A percentile compares a stretch with the other conserved stretches of the same genome.
phyloP scores from a whole-genome alignment of 768 basidiomycete genomes.

The Pisolithus microcarpus region DNA sequence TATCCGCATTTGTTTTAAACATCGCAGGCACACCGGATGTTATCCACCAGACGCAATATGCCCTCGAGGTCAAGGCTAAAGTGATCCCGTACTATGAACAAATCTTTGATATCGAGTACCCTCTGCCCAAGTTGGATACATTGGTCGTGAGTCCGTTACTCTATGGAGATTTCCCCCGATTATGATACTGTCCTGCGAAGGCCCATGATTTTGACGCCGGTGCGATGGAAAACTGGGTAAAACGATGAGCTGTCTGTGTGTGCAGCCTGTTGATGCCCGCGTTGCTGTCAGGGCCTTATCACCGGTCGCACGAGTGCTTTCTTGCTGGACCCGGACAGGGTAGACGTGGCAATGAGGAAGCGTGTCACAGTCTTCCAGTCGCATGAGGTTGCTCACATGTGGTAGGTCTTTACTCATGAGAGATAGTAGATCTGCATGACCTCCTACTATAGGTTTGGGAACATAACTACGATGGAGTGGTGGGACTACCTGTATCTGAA shows the following conservation, averaged over 20 bases:
- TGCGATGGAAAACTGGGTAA: constrained; percentile 89
- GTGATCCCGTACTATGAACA: constrained; percentile 88
- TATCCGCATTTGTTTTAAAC: not conserved
- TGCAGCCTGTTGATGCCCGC: constrained; percentile 2
- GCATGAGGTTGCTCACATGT: constrained; percentile 86
- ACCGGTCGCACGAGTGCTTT: constrained; percentile 81
- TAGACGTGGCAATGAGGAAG: constrained; percentile 69
- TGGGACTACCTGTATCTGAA: constrained; percentile 83
- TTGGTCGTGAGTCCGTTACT: constrained; percentile 51
- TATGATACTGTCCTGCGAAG: constrained; percentile 20
- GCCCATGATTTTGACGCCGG: constrained; percentile 87
- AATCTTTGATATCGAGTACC: constrained; percentile 87
- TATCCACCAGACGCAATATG: constrained; percentile 79
- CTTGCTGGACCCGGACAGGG: constrained; percentile 69
- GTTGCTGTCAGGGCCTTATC: constrained; percentile 61
- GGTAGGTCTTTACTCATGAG: constrained; percentile 33
- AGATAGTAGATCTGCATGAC: constrained; percentile 7
- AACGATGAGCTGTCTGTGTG: not conserved
- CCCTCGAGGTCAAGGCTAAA: constrained; percentile 76
- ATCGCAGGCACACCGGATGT: constrained; percentile 66
- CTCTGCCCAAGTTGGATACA: constrained; percentile 91
- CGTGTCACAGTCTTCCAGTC: constrained; percentile 69
- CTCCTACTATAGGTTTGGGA: constrained; percentile 58
- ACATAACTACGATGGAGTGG: constrained; percentile 92
- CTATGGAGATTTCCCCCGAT: not conserved